These are phyloP conservation scores for Aspergillus bombycis DNA, from an alignment of 2,329 filamentous ascomycete species.

Conservation along the genomic window DNA sequence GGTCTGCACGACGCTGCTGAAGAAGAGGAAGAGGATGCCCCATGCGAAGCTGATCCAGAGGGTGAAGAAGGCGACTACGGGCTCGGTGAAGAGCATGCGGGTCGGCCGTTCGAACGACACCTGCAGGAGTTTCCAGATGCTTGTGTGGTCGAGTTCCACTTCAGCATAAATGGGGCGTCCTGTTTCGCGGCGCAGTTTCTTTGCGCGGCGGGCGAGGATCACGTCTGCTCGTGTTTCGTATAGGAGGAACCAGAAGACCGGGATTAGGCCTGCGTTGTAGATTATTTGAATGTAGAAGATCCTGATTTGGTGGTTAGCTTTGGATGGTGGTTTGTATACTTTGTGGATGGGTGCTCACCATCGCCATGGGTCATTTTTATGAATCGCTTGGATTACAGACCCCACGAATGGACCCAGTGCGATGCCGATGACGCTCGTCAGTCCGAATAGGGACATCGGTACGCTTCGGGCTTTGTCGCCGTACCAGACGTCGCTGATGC, in stretches of 20 bases:
- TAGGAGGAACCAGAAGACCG: constrained; percentile 46
- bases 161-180: constrained; percentile 32
- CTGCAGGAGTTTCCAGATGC: constrained; percentile 34
- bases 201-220: constrained; percentile 44
- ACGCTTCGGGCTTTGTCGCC: constrained; percentile 44
- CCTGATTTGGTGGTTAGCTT: no score
- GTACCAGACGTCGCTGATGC: constrained; percentile 42
- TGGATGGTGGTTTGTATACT: no score
- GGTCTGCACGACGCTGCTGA: constrained; percentile 44
- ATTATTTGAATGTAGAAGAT: constrained; percentile 51
- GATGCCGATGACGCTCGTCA: constrained; percentile 47
- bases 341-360: constrained; percentile 29
- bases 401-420: constrained; percentile 51
- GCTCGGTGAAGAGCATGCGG: constrained; percentile 46
- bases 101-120: constrained; percentile 45
- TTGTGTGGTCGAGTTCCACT: constrained; percentile 27
- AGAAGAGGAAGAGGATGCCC: constrained; percentile 50
- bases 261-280: constrained; percentile 45
- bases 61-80: constrained; percentile 48
- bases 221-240: constrained; percentile 48
- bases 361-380: constrained; percentile 41
- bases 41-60: constrained; percentile 50
- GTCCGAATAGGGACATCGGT: constrained; percentile 48
- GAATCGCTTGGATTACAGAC: constrained; percentile 40
- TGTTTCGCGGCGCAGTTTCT: constrained; percentile 42